Evolutionary conservation across 768 basidiomycete genomes (phyloP).

Genomic region (Mycena vulgaris): DNA sequence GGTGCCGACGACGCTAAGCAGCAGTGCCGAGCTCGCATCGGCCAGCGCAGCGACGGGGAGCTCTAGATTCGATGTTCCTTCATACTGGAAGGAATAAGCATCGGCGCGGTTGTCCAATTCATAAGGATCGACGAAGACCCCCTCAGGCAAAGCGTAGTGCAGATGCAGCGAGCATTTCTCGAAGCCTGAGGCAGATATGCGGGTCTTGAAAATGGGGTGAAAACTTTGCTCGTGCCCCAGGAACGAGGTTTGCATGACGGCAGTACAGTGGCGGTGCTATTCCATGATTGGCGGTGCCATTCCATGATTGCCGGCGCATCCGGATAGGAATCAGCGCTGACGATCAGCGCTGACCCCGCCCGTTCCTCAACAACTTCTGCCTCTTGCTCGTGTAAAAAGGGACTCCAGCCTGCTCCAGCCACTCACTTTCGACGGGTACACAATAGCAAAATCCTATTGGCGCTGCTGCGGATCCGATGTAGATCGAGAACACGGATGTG

Average conservation of each 20-base stretch:
- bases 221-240: constrained; percentile 54
- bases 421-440: no score
- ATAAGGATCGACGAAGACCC: constrained; percentile 65
- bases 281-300: not conserved
- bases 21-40: constrained; percentile 40
- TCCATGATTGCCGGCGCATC: no score
- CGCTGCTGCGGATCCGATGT: no score
- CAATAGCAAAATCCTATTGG: no score
- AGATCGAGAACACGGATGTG: no score
- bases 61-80: constrained; percentile 63
- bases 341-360: no score
- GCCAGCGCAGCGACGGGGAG: constrained; percentile 55
- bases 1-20: constrained; percentile 43
- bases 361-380: no score
- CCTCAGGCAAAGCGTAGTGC: constrained; percentile 56
- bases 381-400: no score
- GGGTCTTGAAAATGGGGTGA: constrained; percentile 55
- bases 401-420: no score
- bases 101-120: constrained; percentile 58
- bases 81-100: constrained; percentile 57
- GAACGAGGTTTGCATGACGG: constrained; percentile 40
- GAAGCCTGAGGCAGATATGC: constrained; percentile 38
- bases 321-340: no score
- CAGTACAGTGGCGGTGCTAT: not conserved
- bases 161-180: constrained; percentile 57